phyloP scores from a whole-genome alignment of 108 stramenopile genomes.

The Bacterosira constricta region DNA sequence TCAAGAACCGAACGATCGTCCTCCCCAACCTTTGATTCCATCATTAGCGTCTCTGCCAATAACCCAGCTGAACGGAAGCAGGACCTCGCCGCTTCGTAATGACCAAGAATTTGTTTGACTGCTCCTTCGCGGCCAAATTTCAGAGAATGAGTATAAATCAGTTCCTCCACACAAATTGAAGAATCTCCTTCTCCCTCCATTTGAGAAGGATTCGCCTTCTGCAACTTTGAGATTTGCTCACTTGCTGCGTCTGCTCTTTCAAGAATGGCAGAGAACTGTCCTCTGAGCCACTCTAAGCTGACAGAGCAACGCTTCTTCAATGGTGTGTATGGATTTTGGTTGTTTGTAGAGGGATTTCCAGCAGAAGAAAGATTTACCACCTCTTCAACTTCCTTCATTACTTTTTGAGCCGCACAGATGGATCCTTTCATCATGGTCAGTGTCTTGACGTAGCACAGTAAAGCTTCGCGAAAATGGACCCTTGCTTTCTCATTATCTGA shows the following conservation, averaged over 20 bases:
- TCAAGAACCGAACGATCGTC: conserved; percentile 75
- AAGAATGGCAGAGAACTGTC: conserved; percentile 81
- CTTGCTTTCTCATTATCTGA: conserved; percentile 17
- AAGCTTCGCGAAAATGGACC: conserved; percentile 74
- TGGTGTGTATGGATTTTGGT: conserved; percentile 50
- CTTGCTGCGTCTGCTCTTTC: conserved; percentile 86
- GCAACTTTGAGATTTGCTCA: conserved; percentile 67
- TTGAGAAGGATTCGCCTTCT: conserved; percentile 10
- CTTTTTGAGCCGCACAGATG: conserved; percentile 71
- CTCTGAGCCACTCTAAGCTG: conserved; percentile 71
- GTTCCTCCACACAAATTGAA: conserved; percentile 66
- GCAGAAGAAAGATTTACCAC: conserved; percentile 21
- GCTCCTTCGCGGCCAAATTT: conserved; percentile 84
- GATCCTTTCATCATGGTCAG: conserved; percentile 84
- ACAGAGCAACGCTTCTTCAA: conserved; percentile 72
- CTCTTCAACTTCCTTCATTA: conserved; percentile 62
- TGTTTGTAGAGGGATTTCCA: conserved; percentile 11
- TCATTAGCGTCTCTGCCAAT: conserved; percentile 83
- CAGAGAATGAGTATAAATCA: conserved; percentile 86
- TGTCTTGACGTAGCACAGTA: conserved; percentile 81
- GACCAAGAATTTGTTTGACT: conserved; percentile 85
- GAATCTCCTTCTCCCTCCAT: conserved; percentile 6
- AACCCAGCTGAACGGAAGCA: conserved; percentile 87
- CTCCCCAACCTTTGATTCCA: conserved; percentile 78
- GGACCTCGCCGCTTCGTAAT: conserved; percentile 78